phyloP scores from a whole-genome alignment of 176 grass and related monocot genomes.

The Eleusine coracana region DNA sequence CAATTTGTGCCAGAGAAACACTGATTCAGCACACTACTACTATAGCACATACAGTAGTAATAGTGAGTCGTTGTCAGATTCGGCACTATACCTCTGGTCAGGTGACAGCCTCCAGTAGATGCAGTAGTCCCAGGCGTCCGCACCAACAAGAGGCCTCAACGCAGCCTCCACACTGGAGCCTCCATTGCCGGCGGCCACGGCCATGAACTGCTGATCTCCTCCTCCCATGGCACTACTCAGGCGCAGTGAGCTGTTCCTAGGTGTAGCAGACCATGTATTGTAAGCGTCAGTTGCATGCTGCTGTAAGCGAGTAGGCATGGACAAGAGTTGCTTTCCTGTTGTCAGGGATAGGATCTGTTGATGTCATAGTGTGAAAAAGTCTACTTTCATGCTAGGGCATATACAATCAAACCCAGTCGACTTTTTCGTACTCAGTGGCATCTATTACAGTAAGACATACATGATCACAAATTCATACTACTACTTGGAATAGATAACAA shows the following conservation, averaged over 20 bases:
- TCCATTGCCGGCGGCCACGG: slow-evolving; percentile 13
- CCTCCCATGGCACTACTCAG: slow-evolving; percentile 40
- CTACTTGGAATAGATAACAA: not conserved
- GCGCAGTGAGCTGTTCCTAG: slow-evolving; percentile 25
- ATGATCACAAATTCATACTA: not conserved
- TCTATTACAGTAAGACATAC: not conserved
- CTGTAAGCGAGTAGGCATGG: slow-evolving; percentile 33
- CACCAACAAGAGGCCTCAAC: slow-evolving; percentile 66
- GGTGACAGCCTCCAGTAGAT: slow-evolving; percentile 79
- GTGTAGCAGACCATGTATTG: not conserved
- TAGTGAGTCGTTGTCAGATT: not conserved
- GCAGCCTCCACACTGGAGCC: slow-evolving; percentile 47
- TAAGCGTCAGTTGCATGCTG: slow-evolving; percentile 29
- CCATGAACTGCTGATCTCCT: slow-evolving; percentile 39
- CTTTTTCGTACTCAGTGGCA: not conserved
- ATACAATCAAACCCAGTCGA: not conserved
- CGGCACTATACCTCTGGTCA: slow-evolving; percentile 57
- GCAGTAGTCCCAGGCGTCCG: slow-evolving; percentile 78
- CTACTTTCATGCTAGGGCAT: slow-evolving; percentile 19
- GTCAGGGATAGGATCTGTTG: slow-evolving; percentile 45
- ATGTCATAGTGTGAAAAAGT: slow-evolving; percentile 56
- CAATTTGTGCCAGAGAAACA: not conserved
- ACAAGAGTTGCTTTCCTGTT: not conserved
- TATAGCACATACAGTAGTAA: not conserved
- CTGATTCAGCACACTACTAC: not conserved